A percentile compares a stretch with the other conserved stretches of the same genome.
phyloP scores from a whole-genome alignment of 1,139 yeast species.

The Sugiyamaella novakii region DNA sequence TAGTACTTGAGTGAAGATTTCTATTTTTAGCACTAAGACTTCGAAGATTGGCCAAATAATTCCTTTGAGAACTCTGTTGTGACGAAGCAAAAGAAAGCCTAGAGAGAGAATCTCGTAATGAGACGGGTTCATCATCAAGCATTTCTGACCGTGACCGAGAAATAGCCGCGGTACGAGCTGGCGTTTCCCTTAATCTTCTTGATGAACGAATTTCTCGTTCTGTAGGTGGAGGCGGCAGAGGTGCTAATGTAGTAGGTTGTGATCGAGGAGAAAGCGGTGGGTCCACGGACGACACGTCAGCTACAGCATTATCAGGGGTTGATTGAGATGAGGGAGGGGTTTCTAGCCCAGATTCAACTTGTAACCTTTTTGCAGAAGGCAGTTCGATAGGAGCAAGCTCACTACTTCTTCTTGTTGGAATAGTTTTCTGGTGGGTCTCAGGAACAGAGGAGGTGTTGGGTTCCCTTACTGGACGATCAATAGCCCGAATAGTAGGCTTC shows the following conservation, averaged over 20 bases:
- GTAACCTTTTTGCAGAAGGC: constrained; percentile 1
- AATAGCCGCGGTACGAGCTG: constrained; percentile 1
- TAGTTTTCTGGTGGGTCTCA: not conserved
- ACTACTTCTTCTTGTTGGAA: constrained; percentile 10
- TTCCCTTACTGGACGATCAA: constrained; percentile 2
- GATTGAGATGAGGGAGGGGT: constrained; percentile 9
- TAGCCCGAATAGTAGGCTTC: constrained; percentile 8
- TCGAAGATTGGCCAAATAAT: constrained; percentile 10
- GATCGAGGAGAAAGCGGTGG: constrained; percentile 17
- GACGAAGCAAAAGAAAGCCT: constrained; percentile 4
- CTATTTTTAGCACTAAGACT: not conserved
- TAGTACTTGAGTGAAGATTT: constrained; percentile 1
- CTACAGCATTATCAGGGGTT: not conserved
- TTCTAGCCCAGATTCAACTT: not conserved
- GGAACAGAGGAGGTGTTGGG: too few relatives aligned
- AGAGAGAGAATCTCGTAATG: constrained; percentile 5
- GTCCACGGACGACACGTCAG: not conserved
- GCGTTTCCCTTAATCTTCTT: constrained; percentile 7
- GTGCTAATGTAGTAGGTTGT: constrained; percentile 4
- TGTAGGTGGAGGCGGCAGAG: not conserved
- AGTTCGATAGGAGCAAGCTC: constrained; percentile 6
- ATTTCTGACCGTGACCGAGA: constrained; percentile 11
- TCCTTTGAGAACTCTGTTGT: not conserved
- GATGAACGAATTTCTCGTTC: constrained; percentile 13
- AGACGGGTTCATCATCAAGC: constrained; percentile 14